Evolutionary conservation across 1,284 basidiomycete species (phyloP).

Genomic region (Flammula alnicola): DNA sequence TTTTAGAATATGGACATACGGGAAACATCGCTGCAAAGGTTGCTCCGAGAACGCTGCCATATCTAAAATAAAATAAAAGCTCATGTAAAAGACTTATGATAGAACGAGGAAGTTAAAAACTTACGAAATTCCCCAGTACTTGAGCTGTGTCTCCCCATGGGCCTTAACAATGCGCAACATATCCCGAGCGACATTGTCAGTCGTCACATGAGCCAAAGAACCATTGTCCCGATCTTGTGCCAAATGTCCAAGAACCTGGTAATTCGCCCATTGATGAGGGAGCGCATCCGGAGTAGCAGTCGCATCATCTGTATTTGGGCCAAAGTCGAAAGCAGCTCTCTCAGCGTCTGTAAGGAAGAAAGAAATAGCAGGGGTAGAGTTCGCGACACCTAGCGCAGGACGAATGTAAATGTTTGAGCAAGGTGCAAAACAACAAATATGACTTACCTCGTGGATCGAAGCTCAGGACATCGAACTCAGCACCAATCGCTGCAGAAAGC

Average conservation of each 20-base stretch:
- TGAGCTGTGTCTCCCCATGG: constrained; percentile 48
- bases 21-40: constrained; percentile 55
- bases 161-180: constrained; percentile 53
- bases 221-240: constrained; percentile 37
- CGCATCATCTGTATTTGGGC: constrained; percentile 22
- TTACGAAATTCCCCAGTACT: constrained; percentile 59
- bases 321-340: constrained; percentile 31
- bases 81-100: not conserved
- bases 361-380: constrained; percentile 37
- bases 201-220: constrained; percentile 44
- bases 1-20: constrained; percentile 29
- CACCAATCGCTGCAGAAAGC: too few relatives aligned
- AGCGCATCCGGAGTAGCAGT: constrained; percentile 27
- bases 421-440: not conserved
- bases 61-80: constrained; percentile 30
- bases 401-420: too few relatives aligned
- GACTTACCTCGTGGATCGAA: constrained; percentile 49
- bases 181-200: constrained; percentile 50
- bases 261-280: constrained; percentile 34
- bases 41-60: constrained; percentile 50
- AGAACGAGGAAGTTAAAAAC: constrained; percentile 23
- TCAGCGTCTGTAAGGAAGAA: constrained; percentile 40
- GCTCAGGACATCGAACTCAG: constrained; percentile 53
- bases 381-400: constrained; percentile 37
- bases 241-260: constrained; percentile 33